These are phyloP conservation scores for Anisogramma anomala DNA, from an alignment of 2,329 filamentous ascomycete genomes.

Conservation along the genomic window DNA sequence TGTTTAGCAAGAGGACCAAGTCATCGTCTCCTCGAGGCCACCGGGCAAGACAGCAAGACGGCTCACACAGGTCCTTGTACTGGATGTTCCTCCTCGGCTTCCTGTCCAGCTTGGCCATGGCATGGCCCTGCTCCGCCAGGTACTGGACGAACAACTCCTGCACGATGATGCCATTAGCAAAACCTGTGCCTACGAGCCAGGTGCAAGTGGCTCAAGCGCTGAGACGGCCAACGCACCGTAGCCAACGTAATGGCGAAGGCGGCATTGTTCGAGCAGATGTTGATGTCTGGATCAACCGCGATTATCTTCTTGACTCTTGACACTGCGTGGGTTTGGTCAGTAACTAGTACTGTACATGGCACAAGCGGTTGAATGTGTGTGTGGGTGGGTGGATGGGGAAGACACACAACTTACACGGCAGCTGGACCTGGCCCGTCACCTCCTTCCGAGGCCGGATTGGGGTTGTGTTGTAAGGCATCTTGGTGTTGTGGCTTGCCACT, in stretches of 20 bases:
- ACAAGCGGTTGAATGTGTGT: too few relatives aligned
- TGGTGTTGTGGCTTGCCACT: conserved; percentile 10
- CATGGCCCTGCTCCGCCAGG: conserved; percentile 72
- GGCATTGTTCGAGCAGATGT: conserved; percentile 81
- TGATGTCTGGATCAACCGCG: conserved; percentile 72
- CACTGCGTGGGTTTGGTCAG: conserved; percentile 46
- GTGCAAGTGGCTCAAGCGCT: conserved; percentile 79
- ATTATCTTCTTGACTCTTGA: conserved; percentile 96
- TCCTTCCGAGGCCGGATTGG: conserved; percentile 72
- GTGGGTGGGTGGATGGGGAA: background rate
- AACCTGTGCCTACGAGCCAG: conserved; percentile 77
- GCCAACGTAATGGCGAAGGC: conserved; percentile 89
- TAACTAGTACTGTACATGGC: too few relatives aligned
- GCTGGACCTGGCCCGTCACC: conserved; percentile 70
- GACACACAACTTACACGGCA: conserved; percentile 58
- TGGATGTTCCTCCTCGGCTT: conserved; percentile 91
- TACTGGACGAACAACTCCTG: conserved; percentile 95
- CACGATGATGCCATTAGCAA: too few relatives aligned
- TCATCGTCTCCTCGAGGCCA: too few relatives aligned
- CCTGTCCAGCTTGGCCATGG: conserved; percentile 78
- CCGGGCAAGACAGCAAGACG: background rate
- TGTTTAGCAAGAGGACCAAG: background rate
- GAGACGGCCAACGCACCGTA: conserved; percentile 45
- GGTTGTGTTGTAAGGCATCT: conserved; percentile 84
- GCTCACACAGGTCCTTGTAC: conserved; percentile 79